A percentile compares a stretch with the other conserved stretches of the same genome.
These are phyloP conservation scores for Fonsecaea pedrosoi DNA, from an alignment of 2,329 filamentous ascomycete genomes.

Conservation along the genomic window DNA sequence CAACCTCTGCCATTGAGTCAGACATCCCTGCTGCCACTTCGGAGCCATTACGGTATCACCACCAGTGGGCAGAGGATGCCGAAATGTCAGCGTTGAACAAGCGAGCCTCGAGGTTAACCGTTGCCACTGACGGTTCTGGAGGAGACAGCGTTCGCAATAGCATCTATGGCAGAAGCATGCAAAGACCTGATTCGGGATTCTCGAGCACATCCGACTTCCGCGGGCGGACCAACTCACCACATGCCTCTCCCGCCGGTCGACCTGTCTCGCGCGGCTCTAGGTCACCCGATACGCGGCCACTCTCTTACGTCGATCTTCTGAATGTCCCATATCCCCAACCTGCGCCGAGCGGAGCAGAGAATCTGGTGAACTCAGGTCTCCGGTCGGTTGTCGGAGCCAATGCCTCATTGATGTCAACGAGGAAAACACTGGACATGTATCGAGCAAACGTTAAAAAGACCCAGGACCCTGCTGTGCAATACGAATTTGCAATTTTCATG, in stretches of 20 bases:
- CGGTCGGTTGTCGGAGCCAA: conserved; percentile 82
- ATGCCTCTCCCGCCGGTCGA: conserved; percentile 55
- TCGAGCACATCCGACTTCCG: conserved; percentile 75
- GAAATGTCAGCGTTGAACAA: conserved; percentile 35
- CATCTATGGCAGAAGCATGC: conserved; percentile 64
- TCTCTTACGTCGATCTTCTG: conserved; percentile 67
- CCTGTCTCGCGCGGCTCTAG: conserved; percentile 58
- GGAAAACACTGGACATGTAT: conserved; percentile 98
- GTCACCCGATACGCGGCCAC: conserved; percentile 64
- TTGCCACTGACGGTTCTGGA: conserved; percentile 44
- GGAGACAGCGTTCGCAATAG: conserved; percentile 59
- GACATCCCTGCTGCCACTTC: conserved; percentile 47
- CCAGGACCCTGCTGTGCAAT: conserved; percentile 85
- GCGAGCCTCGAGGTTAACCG: conserved; percentile 41
- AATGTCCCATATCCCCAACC: conserved; percentile 81
- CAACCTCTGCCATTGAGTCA: conserved; percentile 29
- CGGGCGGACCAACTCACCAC: conserved; percentile 65
- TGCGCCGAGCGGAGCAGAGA: conserved; percentile 62
- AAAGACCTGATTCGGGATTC: conserved; percentile 77
- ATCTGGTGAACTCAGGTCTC: conserved; percentile 81
- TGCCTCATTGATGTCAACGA: conserved; percentile 85
- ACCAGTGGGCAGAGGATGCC: conserved; percentile 54
- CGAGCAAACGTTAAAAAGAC: conserved; percentile 97
- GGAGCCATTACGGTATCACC: conserved; percentile 60
- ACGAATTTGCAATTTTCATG: conserved; percentile 95